A percentile compares a stretch with the other conserved stretches of the same genome.
phyloP scores from a whole-genome alignment of 1,139 yeast species.

The Zygosaccharomyces pseudobailii region DNA sequence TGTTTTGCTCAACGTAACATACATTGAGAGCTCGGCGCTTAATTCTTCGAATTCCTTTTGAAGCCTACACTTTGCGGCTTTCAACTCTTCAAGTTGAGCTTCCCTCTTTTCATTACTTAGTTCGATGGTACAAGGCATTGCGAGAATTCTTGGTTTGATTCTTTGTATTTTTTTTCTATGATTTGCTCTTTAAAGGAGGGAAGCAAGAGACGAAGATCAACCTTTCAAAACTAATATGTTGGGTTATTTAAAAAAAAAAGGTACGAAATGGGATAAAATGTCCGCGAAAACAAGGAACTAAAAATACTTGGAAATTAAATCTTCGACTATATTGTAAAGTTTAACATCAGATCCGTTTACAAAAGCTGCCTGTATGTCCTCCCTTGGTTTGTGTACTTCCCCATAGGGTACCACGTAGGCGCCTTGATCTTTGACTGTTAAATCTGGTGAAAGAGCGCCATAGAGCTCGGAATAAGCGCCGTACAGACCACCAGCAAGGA shows the following conservation, averaged over 20 bases:
- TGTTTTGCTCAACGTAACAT: neutral
- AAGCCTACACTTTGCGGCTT: slow-evolving; percentile 3
- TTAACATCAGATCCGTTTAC: slow-evolving; percentile 25
- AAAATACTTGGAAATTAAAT: slow-evolving; percentile 10
- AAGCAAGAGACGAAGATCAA: too few relatives aligned
- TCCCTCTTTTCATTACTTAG: slow-evolving; percentile 5
- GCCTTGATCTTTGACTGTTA: slow-evolving; percentile 36
- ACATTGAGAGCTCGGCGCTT: slow-evolving; percentile 10
- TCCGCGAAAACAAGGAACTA: neutral
- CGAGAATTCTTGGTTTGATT: neutral
- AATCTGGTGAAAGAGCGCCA: slow-evolving; percentile 39
- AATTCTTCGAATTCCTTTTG: slow-evolving; percentile 8
- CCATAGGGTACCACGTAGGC: slow-evolving; percentile 33
- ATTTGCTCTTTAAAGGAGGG: neutral
- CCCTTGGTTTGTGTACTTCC: slow-evolving; percentile 28
- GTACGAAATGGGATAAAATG: neutral
- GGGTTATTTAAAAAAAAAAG: neutral
- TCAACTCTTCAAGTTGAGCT: slow-evolving; percentile 6
- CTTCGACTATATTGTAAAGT: slow-evolving; percentile 26
- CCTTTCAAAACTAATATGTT: neutral
- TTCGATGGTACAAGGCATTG: neutral
- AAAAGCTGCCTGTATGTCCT: slow-evolving; percentile 25
- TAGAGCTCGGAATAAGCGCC: slow-evolving; percentile 44
- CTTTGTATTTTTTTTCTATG: neutral
- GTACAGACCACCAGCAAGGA: slow-evolving; percentile 31